Evolutionary conservation across 257 asterid genomes (phyloP).

Genomic region (Penstemon eatonii): DNA sequence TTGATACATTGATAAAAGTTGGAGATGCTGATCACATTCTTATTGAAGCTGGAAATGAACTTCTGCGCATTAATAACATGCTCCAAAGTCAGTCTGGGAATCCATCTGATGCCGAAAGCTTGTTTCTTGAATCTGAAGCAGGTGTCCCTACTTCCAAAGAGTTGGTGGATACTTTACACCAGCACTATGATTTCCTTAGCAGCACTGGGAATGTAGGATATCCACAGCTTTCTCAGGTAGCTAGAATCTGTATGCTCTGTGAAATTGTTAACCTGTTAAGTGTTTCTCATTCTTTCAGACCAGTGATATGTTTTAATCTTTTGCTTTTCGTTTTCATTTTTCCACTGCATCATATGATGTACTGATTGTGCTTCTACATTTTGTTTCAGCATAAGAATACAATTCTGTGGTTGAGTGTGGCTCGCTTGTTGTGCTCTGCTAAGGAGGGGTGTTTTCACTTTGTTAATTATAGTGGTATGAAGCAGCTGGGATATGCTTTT

Average conservation of each 20-base stretch:
- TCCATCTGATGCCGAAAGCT: conserved; percentile 46
- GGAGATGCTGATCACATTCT: conserved; percentile 44
- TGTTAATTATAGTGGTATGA: conserved; percentile 83
- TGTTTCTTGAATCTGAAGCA: conserved; percentile 51
- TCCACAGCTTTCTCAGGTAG: conserved; percentile 66
- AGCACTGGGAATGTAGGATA: conserved; percentile 44
- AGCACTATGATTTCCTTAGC: conserved; percentile 43
- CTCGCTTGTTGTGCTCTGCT: conserved; percentile 77
- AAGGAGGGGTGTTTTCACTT: conserved; percentile 80
- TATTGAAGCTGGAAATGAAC: conserved; percentile 59
- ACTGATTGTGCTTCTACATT: conserved; percentile 29
- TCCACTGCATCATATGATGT: not conserved
- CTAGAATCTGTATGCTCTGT: conserved; percentile 26
- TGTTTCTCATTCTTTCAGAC: conserved; percentile 27
- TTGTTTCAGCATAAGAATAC: conserved; percentile 66
- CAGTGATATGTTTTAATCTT: conserved; percentile 10
- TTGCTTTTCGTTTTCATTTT: conserved; percentile 10
- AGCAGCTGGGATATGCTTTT: conserved; percentile 75
- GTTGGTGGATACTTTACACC: conserved; percentile 57
- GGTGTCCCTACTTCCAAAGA: conserved; percentile 62
- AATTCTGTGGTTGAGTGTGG: conserved; percentile 61
- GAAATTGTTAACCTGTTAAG: conserved; percentile 20
- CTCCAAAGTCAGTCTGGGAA: conserved; percentile 45
- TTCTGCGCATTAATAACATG: conserved; percentile 46
- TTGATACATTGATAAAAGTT: conserved; percentile 30